Base-by-base conservation (phyloP, 2,329 filamentous ascomycete species). In the Penicillium sp. region DNA sequence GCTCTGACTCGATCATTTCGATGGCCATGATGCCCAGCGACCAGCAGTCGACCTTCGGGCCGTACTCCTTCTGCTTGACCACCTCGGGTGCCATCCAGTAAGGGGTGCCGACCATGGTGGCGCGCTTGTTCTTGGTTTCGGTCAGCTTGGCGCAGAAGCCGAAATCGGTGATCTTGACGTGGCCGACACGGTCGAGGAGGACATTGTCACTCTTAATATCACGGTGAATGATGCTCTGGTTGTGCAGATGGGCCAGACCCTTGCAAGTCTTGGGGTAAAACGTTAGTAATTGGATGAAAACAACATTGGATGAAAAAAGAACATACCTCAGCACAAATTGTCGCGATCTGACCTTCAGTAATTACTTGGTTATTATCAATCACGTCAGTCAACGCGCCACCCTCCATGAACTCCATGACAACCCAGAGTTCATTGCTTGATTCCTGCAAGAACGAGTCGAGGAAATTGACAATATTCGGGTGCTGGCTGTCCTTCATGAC, bases 11-110 rank as follows among this genome's bases (percentile, higher is more conserved):
- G 69, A 97, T 97, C 94, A 99, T 97, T 77, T 99, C 94, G 68
- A 99, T 97, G 25, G 94, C 93, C 94, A 97, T 99, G 77, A 99
- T 99, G 69, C 94, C 94, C 59, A 99, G 80, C 31, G 92, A 97
- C 94, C 94, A 99, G 70, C 97, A 96, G 71, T 99, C 94, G 60
- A 97, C 94, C 81, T 97, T 97, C 70, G 90, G 89, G 38, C 93
- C 94, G 69, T 99, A 99, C 75, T 97, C 93, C 79, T 97, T 97
- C 74, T 97, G 94, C 79, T 97, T 97, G 72, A 99, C 94, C 42
- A 99, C 94, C 75, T 99, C 94, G 37, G 94, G 94, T 9, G 94
- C 94, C 94, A 99, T 99, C 94, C 94, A 99, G 81, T 97, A 99
- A 16, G 94, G 94, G 34, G 94, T 99, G 61, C 94, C 94, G 52